Evolutionary conservation across 371 early-diverging fungal species (phyloP).

Genomic region (Actinomortierella wolfii): DNA sequence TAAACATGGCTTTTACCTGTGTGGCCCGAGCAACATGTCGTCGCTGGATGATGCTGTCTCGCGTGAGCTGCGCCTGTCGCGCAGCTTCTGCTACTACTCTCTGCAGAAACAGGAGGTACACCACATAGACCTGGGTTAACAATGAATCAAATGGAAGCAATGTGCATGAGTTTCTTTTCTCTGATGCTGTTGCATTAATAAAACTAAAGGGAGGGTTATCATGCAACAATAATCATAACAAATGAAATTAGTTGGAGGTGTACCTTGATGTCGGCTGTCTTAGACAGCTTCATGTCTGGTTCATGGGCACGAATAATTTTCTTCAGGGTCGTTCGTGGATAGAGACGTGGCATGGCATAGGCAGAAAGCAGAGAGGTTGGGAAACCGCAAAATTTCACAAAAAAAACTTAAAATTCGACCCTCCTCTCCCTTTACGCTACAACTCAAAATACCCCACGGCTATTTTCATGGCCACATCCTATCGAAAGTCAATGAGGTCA

Average conservation of each 20-base stretch:
- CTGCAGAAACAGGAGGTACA: slow-evolving; percentile 39
- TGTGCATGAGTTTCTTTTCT: neutral
- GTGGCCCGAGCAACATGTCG: slow-evolving; percentile 37
- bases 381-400: neutral
- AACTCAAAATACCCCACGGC: no score
- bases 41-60: slow-evolving; percentile 38
- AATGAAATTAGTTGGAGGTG: neutral
- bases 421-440: no score
- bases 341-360: slow-evolving; percentile 43
- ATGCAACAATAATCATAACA: neutral
- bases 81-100: slow-evolving; percentile 35
- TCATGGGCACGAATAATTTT: slow-evolving; percentile 46
- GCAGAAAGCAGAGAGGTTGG: neutral
- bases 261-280: slow-evolving; percentile 46
- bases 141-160: neutral
- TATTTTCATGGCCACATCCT: no score
- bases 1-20: slow-evolving; percentile 14
- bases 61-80: slow-evolving; percentile 39
- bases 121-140: slow-evolving; percentile 28
- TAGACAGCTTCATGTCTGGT: slow-evolving; percentile 33
- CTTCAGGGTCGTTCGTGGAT: slow-evolving; percentile 47
- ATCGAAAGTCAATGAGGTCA: no score
- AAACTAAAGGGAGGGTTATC: neutral
- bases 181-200: neutral
- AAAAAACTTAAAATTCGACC: no score